Percentiles rank a stretch among this genome's conserved stretches.
Conservation (phyloP, 345 rosid genomes). For the Raphanus raphanistrum region DNA sequence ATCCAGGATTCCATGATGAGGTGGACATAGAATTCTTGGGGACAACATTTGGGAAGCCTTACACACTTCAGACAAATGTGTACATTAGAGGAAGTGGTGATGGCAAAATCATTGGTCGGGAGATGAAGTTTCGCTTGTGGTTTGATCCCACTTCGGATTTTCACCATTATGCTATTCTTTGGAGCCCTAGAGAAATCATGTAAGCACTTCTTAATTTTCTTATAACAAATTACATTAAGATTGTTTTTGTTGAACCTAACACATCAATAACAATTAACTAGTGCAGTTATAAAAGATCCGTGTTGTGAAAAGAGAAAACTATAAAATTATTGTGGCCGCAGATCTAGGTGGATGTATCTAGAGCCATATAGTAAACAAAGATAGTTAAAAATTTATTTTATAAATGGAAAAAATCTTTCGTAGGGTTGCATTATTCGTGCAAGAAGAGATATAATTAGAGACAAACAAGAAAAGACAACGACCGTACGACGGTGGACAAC, state of each 20-base stretch:
- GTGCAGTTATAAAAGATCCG: neutral
- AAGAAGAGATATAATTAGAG: neutral
- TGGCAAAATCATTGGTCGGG: slow-evolving; percentile 85
- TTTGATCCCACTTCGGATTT: slow-evolving; percentile 84
- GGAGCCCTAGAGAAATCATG: slow-evolving; percentile 96
- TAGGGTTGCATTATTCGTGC: slow-evolving; percentile 25
- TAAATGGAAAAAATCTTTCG: slow-evolving; percentile 20
- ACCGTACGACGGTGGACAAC: slow-evolving; percentile 39
- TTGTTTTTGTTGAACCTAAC: neutral
- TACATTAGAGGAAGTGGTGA: slow-evolving; percentile 97
- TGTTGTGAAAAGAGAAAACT: neutral
- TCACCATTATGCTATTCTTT: slow-evolving; percentile 88
- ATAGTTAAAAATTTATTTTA: neutral
- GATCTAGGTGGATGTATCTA: slow-evolving; percentile 31
- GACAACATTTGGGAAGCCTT: slow-evolving; percentile 91
- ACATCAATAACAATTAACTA: neutral
- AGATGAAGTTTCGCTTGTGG: slow-evolving; percentile 91
- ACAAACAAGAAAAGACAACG: slow-evolving; percentile 29
- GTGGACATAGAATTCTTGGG: slow-evolving; percentile 96
- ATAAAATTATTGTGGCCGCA: neutral
- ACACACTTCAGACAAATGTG: slow-evolving; percentile 91
- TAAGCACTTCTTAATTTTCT: slow-evolving; percentile 41
- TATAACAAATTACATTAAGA: neutral
- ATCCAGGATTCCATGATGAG: slow-evolving; percentile 89
- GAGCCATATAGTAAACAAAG: slow-evolving; percentile 3